Evolutionary conservation across 2,329 filamentous ascomycete species (phyloP), one percentile per base, ranked within the genome.

Genomic region (Talaromyces albobiverticillius): DNA sequence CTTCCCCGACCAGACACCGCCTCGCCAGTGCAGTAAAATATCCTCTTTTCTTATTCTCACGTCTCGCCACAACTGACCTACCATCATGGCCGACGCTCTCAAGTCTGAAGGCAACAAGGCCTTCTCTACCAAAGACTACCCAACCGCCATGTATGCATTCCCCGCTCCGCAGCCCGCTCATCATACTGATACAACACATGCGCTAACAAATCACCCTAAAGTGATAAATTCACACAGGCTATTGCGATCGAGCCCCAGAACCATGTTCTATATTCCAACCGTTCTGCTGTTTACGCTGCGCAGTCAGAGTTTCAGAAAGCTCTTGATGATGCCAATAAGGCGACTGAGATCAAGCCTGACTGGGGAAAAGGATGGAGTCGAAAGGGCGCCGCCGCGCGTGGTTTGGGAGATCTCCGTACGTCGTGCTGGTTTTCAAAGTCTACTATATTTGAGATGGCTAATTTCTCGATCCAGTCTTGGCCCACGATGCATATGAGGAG

Each of bases 91-190:
- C 61, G 84, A 87, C 75, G 82, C 93, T 83, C 85, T 99, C 67
- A 99, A 99, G 82, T 90, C 92, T 68, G 88, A 94, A 72, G 94
- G 93, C 80, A 99, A 99, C 82, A 95, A 95, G 81, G 92, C 95
- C 76, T 99, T 99, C 75, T 88, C 90, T 62, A 91, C 90, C 59
- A 97, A 97, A 83, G 91, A 97, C 76, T 99, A 96, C 73, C 83
- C 91, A 67, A 90, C 93, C 73, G 94, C 94, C 69, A 85, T 96
- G 93, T 97, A 83, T 76, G 90, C 85, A 59, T 54, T 50, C 53
- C 62, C 63, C 60, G 62, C 62, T 62, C 60, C 61, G 10, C 10
- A 5, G 26, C 26, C 26, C 26, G 16, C 25, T 13, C 14, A 36
- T 36, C 32, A 36, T 36, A 13, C 13, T 14, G 3, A 16, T 16